phyloP scores from a whole-genome alignment of 2,329 filamentous ascomycete genomes.

The Sporothrix sp. region DNA sequence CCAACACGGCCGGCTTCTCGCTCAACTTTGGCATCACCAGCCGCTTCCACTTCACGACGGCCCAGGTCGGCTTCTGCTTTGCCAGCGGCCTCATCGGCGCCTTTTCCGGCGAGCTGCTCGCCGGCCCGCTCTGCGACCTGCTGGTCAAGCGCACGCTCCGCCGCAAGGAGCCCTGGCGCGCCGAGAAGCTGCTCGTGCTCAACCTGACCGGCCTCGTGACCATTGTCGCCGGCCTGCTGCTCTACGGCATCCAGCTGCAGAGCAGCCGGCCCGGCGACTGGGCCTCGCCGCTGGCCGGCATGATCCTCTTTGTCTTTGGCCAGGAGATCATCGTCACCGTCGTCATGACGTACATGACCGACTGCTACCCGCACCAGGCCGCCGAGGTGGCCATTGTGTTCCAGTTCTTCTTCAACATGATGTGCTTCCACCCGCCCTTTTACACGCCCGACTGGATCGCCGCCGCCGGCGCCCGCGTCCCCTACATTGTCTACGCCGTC shows the following conservation, averaged over 20 bases:
- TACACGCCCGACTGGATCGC: constrained; percentile 17
- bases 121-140: constrained; percentile 15
- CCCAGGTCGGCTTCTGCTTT: constrained; percentile 16
- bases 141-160: constrained; percentile 13
- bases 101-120: constrained; percentile 12
- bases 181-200: constrained; percentile 14
- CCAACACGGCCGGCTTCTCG: constrained; percentile 18
- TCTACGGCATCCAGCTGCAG: constrained; percentile 16
- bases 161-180: constrained; percentile 9
- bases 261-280: constrained; percentile 2
- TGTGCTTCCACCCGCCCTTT: constrained; percentile 17
- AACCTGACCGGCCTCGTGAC: constrained; percentile 12
- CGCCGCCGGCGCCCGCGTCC: constrained; percentile 10
- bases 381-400: constrained; percentile 17
- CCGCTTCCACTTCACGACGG: constrained; percentile 12
- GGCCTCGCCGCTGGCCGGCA: constrained; percentile 10
- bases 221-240: constrained; percentile 11
- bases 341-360: constrained; percentile 17
- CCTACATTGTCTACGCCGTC: constrained; percentile 15
- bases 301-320: constrained; percentile 11
- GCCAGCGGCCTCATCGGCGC: constrained; percentile 16
- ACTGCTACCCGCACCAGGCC: constrained; percentile 16
- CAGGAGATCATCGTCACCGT: constrained; percentile 17
- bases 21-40: constrained; percentile 16
- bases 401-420: constrained; percentile 18